A percentile compares a stretch with the other conserved stretches of the same genome.
phyloP scores from a whole-genome alignment of 179 eudicot species.

The Dionaea muscipula region DNA sequence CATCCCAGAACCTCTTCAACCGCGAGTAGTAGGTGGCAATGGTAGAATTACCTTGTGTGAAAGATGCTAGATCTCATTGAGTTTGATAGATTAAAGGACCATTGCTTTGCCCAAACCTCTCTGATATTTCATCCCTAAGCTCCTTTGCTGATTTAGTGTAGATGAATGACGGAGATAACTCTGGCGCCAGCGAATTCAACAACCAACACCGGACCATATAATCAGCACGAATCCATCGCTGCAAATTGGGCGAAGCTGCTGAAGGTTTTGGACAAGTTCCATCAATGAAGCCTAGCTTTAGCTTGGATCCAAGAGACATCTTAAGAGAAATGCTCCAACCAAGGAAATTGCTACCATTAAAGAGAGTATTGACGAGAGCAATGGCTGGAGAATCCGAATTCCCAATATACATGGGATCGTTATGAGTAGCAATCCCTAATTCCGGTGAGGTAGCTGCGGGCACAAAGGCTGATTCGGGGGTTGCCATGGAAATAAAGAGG shows the following conservation, averaged over 20 bases:
- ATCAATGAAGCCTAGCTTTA: neutral
- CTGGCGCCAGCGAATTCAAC: neutral
- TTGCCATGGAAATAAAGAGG: no score
- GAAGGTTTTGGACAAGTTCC: neutral
- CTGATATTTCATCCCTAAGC: neutral
- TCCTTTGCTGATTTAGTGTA: neutral
- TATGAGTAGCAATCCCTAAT: no score
- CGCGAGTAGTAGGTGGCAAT: neutral
- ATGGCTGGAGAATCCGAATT: no score
- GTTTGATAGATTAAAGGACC: no score
- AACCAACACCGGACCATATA: conserved; percentile 5
- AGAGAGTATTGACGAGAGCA: no score
- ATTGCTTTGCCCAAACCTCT: neutral
- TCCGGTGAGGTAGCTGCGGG: no score
- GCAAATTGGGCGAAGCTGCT: neutral
- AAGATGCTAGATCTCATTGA: neutral
- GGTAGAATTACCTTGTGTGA: neutral
- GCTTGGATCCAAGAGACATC: neutral
- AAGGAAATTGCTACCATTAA: neutral
- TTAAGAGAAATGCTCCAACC: neutral
- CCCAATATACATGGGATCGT: no score
- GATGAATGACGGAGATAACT: neutral
- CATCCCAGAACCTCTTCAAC: neutral
- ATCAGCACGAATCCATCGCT: neutral
- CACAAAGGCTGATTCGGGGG: no score